Percentiles rank a stretch among this genome's conserved stretches.
Conservation (phyloP, 2,329 filamentous ascomycete species). For the Colletotrichum viniferum region DNA sequence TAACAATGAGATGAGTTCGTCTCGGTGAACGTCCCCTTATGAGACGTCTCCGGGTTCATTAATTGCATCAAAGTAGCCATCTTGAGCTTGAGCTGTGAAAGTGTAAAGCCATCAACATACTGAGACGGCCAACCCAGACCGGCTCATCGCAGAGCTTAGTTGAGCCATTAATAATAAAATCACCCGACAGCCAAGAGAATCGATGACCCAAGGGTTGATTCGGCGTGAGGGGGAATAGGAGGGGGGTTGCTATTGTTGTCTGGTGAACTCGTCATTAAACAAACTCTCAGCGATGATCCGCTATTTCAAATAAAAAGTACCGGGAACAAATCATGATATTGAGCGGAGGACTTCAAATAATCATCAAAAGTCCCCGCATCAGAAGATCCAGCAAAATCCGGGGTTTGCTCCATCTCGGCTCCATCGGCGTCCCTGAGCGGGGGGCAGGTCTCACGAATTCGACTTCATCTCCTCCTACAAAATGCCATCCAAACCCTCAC, state of each 20-base stretch:
- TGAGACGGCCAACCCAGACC: no score
- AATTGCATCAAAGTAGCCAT: no score
- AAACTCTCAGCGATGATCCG: not conserved
- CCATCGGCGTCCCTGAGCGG: not conserved
- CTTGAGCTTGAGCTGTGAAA: not conserved
- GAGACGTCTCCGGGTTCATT: no score
- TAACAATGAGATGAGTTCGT: not conserved
- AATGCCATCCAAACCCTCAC: fast-evolving
- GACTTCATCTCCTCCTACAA: not conserved
- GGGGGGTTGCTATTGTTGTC: no score
- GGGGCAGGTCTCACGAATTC: not conserved
- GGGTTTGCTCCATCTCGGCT: not conserved
- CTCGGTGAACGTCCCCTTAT: no score
- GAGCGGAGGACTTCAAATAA: fast-evolving
- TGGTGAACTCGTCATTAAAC: not conserved
- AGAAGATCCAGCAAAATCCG: not conserved
- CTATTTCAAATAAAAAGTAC: not conserved
- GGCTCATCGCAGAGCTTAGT: no score
- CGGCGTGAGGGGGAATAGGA: no score
- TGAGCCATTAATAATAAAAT: not conserved
- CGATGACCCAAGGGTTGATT: fast-evolving
- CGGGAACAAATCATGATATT: fast-evolving
- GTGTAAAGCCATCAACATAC: no score
- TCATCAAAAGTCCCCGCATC: not conserved
- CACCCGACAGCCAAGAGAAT: not conserved